Conservation (phyloP, 2,329 filamentous ascomycete species). For the Aspergillus ochraceoroseus region DNA sequence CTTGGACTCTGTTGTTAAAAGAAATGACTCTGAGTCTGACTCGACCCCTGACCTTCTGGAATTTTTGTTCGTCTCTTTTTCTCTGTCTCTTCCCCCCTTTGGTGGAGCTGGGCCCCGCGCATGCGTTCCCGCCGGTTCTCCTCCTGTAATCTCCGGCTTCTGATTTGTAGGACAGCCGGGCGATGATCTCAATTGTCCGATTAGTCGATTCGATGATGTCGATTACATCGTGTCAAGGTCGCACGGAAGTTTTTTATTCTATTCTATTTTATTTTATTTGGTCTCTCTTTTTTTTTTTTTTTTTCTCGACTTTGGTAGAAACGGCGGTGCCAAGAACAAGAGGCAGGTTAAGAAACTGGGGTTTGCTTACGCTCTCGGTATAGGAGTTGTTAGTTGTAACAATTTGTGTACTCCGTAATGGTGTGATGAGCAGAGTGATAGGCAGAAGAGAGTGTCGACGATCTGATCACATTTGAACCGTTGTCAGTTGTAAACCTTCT, state of each 20-base stretch:
- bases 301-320: neutral
- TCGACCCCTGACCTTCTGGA: conserved; percentile 24
- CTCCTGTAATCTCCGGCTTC: conserved; percentile 22
- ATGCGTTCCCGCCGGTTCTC: conserved; percentile 18
- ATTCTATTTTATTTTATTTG: conserved; percentile 2
- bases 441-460: too few relatives aligned
- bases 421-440: too few relatives aligned
- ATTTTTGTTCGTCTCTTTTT: conserved; percentile 18
- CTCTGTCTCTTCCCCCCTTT: conserved; percentile 10
- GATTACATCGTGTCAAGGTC: conserved; percentile 15
- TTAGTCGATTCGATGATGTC: conserved; percentile 18
- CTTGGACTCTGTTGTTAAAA: too few relatives aligned
- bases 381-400: too few relatives aligned
- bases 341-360: too few relatives aligned
- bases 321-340: too few relatives aligned
- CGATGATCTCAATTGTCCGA: conserved; percentile 26
- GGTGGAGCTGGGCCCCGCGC: conserved; percentile 19
- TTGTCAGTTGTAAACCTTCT: too few relatives aligned
- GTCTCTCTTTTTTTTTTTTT: neutral
- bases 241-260: conserved; percentile 5
- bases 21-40: conserved; percentile 8
- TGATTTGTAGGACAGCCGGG: conserved; percentile 22
- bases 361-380: too few relatives aligned
- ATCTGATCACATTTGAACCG: too few relatives aligned
- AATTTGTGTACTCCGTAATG: too few relatives aligned